phyloP scores from a whole-genome alignment of 2,329 filamentous ascomycete species.

The Davidsoniella eucalypti region DNA sequence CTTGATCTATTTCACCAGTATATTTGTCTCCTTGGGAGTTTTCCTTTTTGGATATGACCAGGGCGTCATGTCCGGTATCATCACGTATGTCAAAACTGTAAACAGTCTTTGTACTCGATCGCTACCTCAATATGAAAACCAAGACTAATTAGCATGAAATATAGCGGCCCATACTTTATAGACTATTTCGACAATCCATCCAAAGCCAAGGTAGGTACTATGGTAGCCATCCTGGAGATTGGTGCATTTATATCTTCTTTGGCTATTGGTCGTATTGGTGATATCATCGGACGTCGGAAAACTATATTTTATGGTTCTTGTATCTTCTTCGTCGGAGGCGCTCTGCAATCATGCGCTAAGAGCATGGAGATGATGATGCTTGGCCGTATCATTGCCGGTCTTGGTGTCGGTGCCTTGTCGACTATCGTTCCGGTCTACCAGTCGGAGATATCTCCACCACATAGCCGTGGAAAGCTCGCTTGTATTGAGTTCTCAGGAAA shows the following conservation, averaged over 20 bases:
- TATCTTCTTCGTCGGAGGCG: conserved; percentile 73
- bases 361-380: conserved; percentile 82
- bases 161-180: conserved; percentile 70
- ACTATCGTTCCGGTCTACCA: conserved; percentile 91
- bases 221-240: conserved; percentile 92
- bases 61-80: conserved; percentile 68
- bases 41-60: conserved; percentile 86
- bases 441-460: conserved; percentile 87
- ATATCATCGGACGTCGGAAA: conserved; percentile 73
- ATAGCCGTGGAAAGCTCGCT: conserved; percentile 86
- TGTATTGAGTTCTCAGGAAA: conserved; percentile 98
- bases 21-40: conserved; percentile 73
- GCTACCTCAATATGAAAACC: background rate
- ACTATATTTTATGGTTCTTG: conserved; percentile 90
- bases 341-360: conserved; percentile 63
- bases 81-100: conserved; percentile 34
- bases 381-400: conserved; percentile 67
- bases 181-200: conserved; percentile 86
- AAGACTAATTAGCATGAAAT: conserved; percentile 9
- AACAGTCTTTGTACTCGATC: conserved; percentile 1
- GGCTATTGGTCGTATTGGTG: conserved; percentile 71
- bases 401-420: conserved; percentile 75
- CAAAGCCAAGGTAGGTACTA: conserved; percentile 77
- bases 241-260: conserved; percentile 86
- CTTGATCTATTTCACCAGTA: conserved; percentile 91